These are phyloP conservation scores for Coemansia sp. DNA, from an alignment of 192 early-diverging fungal species.

Conservation along the genomic window DNA sequence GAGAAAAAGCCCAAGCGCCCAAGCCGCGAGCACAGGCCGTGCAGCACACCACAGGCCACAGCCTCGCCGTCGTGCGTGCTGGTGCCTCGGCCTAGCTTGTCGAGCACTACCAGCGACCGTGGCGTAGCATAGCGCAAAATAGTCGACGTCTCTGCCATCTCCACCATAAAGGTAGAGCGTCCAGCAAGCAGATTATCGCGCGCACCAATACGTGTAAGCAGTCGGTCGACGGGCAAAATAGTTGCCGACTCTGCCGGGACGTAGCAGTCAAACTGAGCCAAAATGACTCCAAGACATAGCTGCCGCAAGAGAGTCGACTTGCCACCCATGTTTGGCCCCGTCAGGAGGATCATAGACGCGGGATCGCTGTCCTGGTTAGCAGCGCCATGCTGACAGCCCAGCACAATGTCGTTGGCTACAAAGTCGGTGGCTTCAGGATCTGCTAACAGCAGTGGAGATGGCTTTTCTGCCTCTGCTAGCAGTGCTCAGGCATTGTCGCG, in stretches of 20 bases:
- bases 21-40: constrained; percentile 76
- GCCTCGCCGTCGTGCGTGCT: constrained; percentile 97
- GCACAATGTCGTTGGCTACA: constrained; percentile 92
- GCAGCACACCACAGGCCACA: constrained; percentile 90
- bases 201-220: constrained; percentile 97
- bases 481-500: neutral
- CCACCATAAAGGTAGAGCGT: constrained; percentile 97
- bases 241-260: constrained; percentile 81
- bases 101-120: constrained; percentile 89
- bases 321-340: constrained; percentile 99
- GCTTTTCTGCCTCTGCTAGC: neutral
- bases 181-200: constrained; percentile 96
- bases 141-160: constrained; percentile 90
- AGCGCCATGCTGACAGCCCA: constrained; percentile 56
- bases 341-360: constrained; percentile 80
- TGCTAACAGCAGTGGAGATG: neutral
- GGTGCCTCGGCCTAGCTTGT: constrained; percentile 98
- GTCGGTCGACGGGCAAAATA: constrained; percentile 85
- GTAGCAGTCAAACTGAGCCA: constrained; percentile 95
- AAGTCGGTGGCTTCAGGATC: constrained; percentile 60
- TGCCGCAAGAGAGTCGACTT: constrained; percentile 97
- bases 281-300: constrained; percentile 90
- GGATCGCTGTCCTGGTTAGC: constrained; percentile 46
- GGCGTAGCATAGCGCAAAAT: constrained; percentile 92
- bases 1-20: constrained; percentile 93